Base-by-base conservation (phyloP, 2,329 filamentous ascomycete genomes). In the Berkeleyomyces rouxiae region DNA sequence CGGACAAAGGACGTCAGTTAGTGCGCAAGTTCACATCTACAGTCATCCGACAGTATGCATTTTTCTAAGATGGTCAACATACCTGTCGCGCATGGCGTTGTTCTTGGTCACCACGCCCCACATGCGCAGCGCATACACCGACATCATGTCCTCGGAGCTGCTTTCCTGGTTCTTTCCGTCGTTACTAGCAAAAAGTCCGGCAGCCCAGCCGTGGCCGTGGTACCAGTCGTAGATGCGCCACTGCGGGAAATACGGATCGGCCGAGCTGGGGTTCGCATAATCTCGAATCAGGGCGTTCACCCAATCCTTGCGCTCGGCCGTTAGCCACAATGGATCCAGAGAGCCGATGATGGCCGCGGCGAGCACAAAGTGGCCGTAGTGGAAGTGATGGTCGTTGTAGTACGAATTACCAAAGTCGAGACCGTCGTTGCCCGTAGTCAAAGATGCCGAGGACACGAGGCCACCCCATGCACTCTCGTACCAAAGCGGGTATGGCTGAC, bases 191-290 rank as follows among this genome's bases (percentile, higher is more conserved):
- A 83, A 88, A 4, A 92, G 74, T 0, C 88, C 88, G 62, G 89
- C 90, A 2, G 92, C 92, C 90, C 92, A 96, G 64, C 86, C 90
- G 77, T 97, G 93, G 1, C 92, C 93, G 69, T 95, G 84, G 72
- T 85, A 97, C 89, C 90, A 96, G 73, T 97, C 93, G 70, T 96
- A 97, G 63, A 78, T 82, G 58, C 93, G 82, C 65, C 81, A 91
- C 67, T 89, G 85, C 0, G 92, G 91, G 72, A 95, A 97, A 68
- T 83, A 83, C 37, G 79, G 77, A 70, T 96, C 91, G 16, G 79
- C 71, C 2, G 77, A 70, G 67, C 82, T 85, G 0, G 90, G 85
- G 72, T 96, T 96, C 55, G 90, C 86, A 58, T 81, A 74, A 67
- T 99, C 93, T 64, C 93, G 86, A 58, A 93, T 85, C 55, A 99